Evolutionary conservation across 148 eudicot genomes (phyloP).

Genomic region (Fagopyrum homotropicum): DNA sequence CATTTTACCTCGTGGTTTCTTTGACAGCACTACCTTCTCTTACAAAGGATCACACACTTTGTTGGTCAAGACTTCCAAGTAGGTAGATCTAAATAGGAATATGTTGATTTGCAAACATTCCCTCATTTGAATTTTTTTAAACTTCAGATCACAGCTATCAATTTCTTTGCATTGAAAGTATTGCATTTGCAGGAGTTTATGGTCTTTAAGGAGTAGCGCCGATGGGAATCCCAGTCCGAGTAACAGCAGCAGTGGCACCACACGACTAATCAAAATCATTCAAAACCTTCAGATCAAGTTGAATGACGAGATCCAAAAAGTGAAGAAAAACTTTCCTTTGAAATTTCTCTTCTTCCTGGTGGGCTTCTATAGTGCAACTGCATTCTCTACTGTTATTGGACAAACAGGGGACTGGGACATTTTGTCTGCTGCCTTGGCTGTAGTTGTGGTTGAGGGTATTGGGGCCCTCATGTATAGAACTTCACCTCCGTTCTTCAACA

Average conservation of each 20-base stretch:
- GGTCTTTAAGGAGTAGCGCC: conserved; percentile 55
- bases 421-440: conserved; percentile 75
- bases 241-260: conserved; percentile 37
- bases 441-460: conserved; percentile 77
- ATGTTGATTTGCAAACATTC: neutral
- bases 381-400: conserved; percentile 84
- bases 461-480: conserved; percentile 80
- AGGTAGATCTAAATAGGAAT: conserved; percentile 15
- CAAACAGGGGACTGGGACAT: conserved; percentile 99
- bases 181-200: conserved; percentile 37
- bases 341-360: conserved; percentile 69
- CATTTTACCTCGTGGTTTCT: conserved; percentile 14
- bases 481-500: conserved; percentile 41
- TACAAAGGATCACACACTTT: conserved; percentile 21
- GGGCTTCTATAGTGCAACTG: conserved; percentile 89
- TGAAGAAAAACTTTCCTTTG: conserved; percentile 47
- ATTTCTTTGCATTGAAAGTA: neutral
- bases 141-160: neutral
- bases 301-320: conserved; percentile 41
- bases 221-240: conserved; percentile 42
- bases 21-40: conserved; percentile 21
- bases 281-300: conserved; percentile 36
- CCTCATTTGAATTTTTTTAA: neutral
- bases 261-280: conserved; percentile 55
- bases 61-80: conserved; percentile 31